Percentiles rank a stretch among this genome's conserved stretches.
These are phyloP conservation scores for Naematelia aurantialba DNA, from an alignment of 768 basidiomycete species.

Conservation along the genomic window DNA sequence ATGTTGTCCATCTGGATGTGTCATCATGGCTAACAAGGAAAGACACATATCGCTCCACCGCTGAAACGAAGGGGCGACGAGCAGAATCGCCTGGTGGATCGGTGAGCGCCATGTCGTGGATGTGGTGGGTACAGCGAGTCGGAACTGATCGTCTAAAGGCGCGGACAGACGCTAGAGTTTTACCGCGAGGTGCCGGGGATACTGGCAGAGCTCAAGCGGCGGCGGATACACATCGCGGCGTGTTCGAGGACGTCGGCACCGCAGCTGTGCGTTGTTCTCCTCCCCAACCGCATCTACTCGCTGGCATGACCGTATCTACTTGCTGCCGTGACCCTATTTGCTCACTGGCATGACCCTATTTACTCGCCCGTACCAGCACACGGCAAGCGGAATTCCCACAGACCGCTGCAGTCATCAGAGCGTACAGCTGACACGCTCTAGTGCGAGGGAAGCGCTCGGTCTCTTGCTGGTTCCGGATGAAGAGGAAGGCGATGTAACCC, in stretches of 20 bases:
- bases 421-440: conserved; percentile 44
- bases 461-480: conserved; percentile 48
- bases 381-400: no score
- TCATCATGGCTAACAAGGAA: not conserved
- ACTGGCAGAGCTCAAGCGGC: conserved; percentile 56
- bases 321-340: no score
- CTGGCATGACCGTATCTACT: no score
- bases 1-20: conserved; percentile 50
- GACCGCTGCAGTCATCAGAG: not conserved
- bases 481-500: conserved; percentile 32
- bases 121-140: not conserved
- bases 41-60: conserved; percentile 49
- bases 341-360: no score
- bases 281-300: no score
- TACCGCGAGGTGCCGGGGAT: conserved; percentile 74
- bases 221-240: conserved; percentile 60
- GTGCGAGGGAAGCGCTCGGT: conserved; percentile 70
- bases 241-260: conserved; percentile 71
- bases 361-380: no score
- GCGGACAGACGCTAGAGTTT: conserved; percentile 62
- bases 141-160: conserved; percentile 48
- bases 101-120: conserved; percentile 22
- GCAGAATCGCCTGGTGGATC: conserved; percentile 49
- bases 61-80: conserved; percentile 48
- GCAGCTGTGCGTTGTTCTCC: conserved; percentile 58